Evolutionary conservation across 2,329 filamentous ascomycete species (phyloP).

Genomic region (Falciphora oryzae): DNA sequence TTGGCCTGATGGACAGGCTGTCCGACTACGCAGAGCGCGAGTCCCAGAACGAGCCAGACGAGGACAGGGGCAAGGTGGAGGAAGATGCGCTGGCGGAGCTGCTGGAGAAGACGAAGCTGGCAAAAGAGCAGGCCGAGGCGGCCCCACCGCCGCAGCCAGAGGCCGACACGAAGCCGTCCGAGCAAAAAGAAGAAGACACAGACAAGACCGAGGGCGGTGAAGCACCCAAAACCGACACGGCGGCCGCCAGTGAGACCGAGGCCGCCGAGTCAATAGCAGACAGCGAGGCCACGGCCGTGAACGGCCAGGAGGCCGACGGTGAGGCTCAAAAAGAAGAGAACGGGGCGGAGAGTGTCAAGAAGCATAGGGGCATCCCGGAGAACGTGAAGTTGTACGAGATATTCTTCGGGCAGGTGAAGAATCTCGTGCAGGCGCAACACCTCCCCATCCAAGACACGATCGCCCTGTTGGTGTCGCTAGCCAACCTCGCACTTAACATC

Average conservation of each 20-base stretch:
- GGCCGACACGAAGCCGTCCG: slow-evolving; percentile 17
- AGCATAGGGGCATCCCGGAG: slow-evolving; percentile 54
- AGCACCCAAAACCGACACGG: slow-evolving; percentile 12
- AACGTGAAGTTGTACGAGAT: slow-evolving; percentile 92
- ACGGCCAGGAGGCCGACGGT: slow-evolving; percentile 33
- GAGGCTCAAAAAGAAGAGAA: slow-evolving; percentile 17
- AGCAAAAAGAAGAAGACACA: slow-evolving; percentile 25
- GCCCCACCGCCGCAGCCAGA: slow-evolving; percentile 11
- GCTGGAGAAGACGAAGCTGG: slow-evolving; percentile 70
- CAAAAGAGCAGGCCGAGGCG: slow-evolving; percentile 19
- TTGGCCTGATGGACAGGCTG: slow-evolving; percentile 93
- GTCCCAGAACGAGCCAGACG: slow-evolving; percentile 61
- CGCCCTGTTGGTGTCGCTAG: slow-evolving; percentile 85
- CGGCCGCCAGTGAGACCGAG: slow-evolving; percentile 30
- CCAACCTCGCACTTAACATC: slow-evolving; percentile 90
- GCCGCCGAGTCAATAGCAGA: slow-evolving; percentile 37
- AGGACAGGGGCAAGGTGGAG: slow-evolving; percentile 71
- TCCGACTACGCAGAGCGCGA: slow-evolving; percentile 94
- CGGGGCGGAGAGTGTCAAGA: slow-evolving; percentile 24
- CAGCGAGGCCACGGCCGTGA: slow-evolving; percentile 41
- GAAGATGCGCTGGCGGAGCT: slow-evolving; percentile 76
- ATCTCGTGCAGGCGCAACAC: slow-evolving; percentile 84
- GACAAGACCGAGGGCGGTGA: slow-evolving; percentile 27
- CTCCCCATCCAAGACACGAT: slow-evolving; percentile 93
- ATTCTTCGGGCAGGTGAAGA: slow-evolving; percentile 94